Evolutionary conservation across 2,329 filamentous ascomycete genomes (phyloP), one percentile per base, ranked within the genome.

Genomic region (Cladophialophora exuberans): DNA sequence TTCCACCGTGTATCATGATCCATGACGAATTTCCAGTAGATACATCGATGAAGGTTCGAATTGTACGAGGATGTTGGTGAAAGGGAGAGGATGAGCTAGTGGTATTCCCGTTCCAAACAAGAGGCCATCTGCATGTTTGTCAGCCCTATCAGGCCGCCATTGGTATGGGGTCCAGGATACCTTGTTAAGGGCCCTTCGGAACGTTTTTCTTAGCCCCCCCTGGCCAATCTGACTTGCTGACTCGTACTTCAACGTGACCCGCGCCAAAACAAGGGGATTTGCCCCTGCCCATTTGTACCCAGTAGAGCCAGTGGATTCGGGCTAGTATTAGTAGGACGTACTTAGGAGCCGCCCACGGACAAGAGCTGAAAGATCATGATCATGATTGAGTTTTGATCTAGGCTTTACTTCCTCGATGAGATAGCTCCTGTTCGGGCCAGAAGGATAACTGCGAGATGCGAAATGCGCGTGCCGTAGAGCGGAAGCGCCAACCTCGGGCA

Each of bases 181-280:
- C 15, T 17, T 38, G 43, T 33, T 35, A 44, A 11, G 31, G 20
- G 41, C 9, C 38, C 36, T 25, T 28, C 11, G 30, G 15, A 38
- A 22, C 52, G 28, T n/a, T n/a, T n/a, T n/a, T n/a, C n/a, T n/a
- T n/a, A n/a, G n/a, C n/a, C n/a, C n/a, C n/a, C 33, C 36, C 4
- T 31, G 33, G 41, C 47, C 15, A 49, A 38, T 56, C 30, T 52
- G 54, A 56, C 54, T 56, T 52, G 54, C 54, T 56, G 54, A 48
- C 48, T 56, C 54, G 54, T 56, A 56, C 38, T 46, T 17, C 22
- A 10, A 45, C 45, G 41, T 44, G 30, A 41, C 28, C 36, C 20
- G 30, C n/a, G 43, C 18, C 33, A 11, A 46, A 36, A 35, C 25
- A 46, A 41, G 17, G 30, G 44, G 23, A 36, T 51, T 56, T 52